These are phyloP conservation scores for Apophysomyces ossiformis DNA, from an alignment of 371 early-diverging fungal genomes.

Conservation along the genomic window DNA sequence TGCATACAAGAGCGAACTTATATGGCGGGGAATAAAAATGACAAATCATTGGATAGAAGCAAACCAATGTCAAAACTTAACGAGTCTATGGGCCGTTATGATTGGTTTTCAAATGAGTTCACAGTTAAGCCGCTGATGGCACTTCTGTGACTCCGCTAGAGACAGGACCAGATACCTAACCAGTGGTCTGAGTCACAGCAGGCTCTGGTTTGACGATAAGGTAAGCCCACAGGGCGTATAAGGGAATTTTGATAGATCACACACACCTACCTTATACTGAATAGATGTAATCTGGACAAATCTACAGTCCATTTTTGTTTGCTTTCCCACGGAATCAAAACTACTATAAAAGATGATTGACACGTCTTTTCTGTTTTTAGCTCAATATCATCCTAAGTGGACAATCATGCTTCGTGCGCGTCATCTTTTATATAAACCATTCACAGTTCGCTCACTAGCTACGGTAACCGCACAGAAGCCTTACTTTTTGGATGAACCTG, in stretches of 20 bases:
- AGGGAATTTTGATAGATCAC: background rate
- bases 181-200: no score
- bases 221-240: background rate
- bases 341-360: background rate
- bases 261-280: conserved; percentile 8
- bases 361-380: background rate
- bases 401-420: conserved; percentile 5
- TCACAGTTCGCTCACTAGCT: conserved; percentile 1
- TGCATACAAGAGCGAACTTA: no score
- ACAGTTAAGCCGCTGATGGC: no score
- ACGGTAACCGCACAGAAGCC: conserved; percentile 17
- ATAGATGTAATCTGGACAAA: background rate
- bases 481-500: conserved; percentile 46
- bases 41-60: no score
- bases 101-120: no score
- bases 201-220: no score
- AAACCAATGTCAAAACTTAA: no score
- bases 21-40: no score
- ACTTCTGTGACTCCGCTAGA: no score
- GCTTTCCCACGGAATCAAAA: background rate
- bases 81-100: no score
- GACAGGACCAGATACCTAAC: no score
- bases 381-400: background rate
- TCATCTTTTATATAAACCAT: background rate
- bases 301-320: background rate